phyloP scores from a whole-genome alignment of 192 early-diverging fungal species.

The Linnemannia exigua region DNA sequence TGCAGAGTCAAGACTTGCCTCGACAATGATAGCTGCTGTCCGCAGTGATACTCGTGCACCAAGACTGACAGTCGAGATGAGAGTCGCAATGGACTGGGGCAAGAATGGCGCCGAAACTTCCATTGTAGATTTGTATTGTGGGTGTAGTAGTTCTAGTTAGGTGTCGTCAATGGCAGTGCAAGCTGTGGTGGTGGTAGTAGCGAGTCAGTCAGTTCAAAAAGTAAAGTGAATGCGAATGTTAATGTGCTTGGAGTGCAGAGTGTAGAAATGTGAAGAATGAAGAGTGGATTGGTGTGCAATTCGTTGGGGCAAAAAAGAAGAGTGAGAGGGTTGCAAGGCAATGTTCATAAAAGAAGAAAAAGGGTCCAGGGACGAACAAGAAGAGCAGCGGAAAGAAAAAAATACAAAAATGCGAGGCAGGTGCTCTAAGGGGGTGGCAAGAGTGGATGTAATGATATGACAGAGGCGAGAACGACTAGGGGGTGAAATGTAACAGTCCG shows the following conservation, averaged over 20 bases:
- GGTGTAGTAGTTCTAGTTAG: neutral
- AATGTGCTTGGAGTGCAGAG: neutral
- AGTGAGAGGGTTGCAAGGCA: neutral
- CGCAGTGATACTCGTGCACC: constrained; percentile 74
- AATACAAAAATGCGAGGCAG: neutral
- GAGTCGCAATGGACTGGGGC: constrained; percentile 67
- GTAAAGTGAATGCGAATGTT: neutral
- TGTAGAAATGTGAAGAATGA: neutral
- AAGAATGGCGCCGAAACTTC: constrained; percentile 64
- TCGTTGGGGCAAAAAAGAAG: constrained; percentile 16
- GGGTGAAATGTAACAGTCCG: neutral
- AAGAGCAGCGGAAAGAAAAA: neutral
- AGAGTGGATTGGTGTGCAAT: neutral
- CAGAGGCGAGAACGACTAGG: neutral
- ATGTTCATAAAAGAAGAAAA: neutral
- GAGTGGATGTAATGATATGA: neutral
- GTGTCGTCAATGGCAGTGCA: neutral
- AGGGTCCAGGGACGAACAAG: neutral
- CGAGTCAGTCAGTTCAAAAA: neutral
- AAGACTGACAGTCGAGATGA: constrained; percentile 72
- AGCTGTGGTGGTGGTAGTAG: neutral
- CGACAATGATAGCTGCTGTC: constrained; percentile 69
- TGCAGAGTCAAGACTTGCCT: constrained; percentile 52
- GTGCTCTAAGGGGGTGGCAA: neutral
- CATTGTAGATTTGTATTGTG: constrained; percentile 13